phyloP scores from a whole-genome alignment of 164 flowering plant species.

The Malania oleifera region DNA sequence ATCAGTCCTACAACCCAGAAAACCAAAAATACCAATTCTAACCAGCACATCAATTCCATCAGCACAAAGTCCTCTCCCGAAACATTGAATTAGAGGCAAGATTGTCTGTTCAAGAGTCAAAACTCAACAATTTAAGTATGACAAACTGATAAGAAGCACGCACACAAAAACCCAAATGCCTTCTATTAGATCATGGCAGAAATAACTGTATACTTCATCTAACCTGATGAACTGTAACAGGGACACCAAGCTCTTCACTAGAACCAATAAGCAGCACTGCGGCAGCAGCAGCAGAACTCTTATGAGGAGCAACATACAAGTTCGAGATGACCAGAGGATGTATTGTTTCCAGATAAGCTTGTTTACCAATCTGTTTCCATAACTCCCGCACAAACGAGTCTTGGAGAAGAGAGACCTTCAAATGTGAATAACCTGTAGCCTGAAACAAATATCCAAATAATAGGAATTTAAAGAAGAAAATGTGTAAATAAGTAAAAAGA shows the following conservation, averaged over 20 bases:
- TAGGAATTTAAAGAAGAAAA: constrained; percentile 3
- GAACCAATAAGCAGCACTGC: constrained; percentile 91
- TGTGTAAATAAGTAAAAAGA: background rate
- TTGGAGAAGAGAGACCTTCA: constrained; percentile 94
- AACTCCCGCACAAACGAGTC: constrained; percentile 83
- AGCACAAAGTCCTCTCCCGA: constrained; percentile 81
- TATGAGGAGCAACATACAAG: constrained; percentile 60
- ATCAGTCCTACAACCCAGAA: constrained; percentile 13
- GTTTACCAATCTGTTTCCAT: constrained; percentile 79
- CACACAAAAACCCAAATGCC: background rate
- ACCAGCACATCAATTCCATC: constrained; percentile 93
- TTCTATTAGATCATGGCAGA: background rate
- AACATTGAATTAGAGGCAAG: constrained; percentile 78
- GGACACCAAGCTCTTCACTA: constrained; percentile 93
- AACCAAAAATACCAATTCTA: constrained; percentile 75
- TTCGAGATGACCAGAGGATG: constrained; percentile 83
- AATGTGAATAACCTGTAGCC: constrained; percentile 75
- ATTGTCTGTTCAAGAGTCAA: constrained; percentile 55
- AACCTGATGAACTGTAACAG: constrained; percentile 91
- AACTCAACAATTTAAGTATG: constrained; percentile 19
- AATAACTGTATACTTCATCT: constrained; percentile 8
- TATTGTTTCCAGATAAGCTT: constrained; percentile 59
- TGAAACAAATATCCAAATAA: constrained; percentile 27
- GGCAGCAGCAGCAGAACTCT: constrained; percentile 82
- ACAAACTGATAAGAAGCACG: constrained; percentile 6